Percentiles rank a stretch among this genome's conserved stretches.
These are phyloP conservation scores for Boletus tomentosulus DNA, from an alignment of 768 basidiomycete genomes.

Conservation along the genomic window DNA sequence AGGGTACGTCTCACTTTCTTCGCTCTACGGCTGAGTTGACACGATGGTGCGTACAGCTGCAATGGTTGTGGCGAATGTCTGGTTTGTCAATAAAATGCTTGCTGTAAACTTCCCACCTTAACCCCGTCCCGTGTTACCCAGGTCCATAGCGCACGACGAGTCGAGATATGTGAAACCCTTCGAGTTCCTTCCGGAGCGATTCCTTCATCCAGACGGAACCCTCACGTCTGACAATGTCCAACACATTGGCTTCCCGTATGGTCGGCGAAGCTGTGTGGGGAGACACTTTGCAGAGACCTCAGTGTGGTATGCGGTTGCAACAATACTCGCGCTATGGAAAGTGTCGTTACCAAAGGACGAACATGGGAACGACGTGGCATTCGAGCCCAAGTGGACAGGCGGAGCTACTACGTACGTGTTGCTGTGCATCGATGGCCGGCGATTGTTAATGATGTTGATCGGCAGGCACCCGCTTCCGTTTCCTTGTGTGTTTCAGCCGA, in stretches of 20 bases:
- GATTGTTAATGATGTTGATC: not conserved
- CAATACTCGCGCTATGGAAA: conserved; percentile 15
- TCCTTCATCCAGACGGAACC: conserved; percentile 25
- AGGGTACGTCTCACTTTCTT: conserved; percentile 14
- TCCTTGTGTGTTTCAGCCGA: conserved; percentile 12
- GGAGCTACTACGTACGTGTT: conserved; percentile 14
- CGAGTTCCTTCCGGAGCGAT: conserved; percentile 24
- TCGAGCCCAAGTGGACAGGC: conserved; percentile 9
- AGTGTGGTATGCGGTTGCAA: conserved; percentile 15
- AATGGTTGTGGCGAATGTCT: conserved; percentile 24
- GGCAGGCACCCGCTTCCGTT: conserved; percentile 13
- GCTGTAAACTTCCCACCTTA: not conserved
- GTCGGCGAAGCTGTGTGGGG: conserved; percentile 20
- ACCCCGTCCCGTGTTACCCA: not conserved
- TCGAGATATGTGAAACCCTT: conserved; percentile 35
- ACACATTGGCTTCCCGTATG: conserved; percentile 18
- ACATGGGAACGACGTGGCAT: conserved; percentile 2
- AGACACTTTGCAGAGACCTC: conserved; percentile 14
- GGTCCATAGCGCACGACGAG: conserved; percentile 18
- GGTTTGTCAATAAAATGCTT: conserved; percentile 14
- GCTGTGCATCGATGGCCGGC: not conserved
- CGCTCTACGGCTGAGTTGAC: not conserved
- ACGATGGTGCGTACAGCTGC: conserved; percentile 4
- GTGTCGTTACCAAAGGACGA: conserved; percentile 10
- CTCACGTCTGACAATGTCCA: conserved; percentile 13